Conservation (phyloP, 805 yeast genomes). For the Wickerhamiella kurtzmanii region DNA sequence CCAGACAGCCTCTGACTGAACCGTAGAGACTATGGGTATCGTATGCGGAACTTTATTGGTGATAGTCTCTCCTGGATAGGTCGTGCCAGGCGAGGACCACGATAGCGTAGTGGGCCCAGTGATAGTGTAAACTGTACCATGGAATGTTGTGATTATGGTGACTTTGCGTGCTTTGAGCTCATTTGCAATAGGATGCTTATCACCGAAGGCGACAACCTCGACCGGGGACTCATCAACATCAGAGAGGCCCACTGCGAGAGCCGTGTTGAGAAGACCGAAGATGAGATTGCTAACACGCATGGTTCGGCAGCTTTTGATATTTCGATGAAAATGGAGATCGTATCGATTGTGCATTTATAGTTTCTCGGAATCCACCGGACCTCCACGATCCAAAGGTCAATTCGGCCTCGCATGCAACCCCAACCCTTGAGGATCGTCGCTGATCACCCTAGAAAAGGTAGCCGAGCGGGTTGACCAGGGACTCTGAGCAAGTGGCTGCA, state of each 20-base stretch:
- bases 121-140: not conserved
- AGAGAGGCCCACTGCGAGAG: too few relatives aligned
- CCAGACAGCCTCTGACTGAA: not conserved
- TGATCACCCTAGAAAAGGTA: not conserved
- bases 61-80: not conserved
- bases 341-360: not conserved
- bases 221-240: not conserved
- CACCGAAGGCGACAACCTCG: not conserved
- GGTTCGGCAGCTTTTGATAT: too few relatives aligned
- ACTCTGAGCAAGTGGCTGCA: too few relatives aligned
- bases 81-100: constrained; percentile 1
- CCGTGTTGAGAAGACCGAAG: too few relatives aligned
- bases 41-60: not conserved
- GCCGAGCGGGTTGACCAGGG: not conserved
- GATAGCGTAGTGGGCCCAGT: constrained; percentile 3
- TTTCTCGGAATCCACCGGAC: too few relatives aligned
- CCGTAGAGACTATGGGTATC: not conserved
- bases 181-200: not conserved
- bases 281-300: too few relatives aligned
- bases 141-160: constrained; percentile 1
- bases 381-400: not conserved
- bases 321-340: too few relatives aligned
- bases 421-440: not conserved
- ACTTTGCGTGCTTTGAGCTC: not conserved
- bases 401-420: not conserved